Base-by-base conservation (phyloP, 768 basidiomycete genomes). In the Lyophyllum atratum region DNA sequence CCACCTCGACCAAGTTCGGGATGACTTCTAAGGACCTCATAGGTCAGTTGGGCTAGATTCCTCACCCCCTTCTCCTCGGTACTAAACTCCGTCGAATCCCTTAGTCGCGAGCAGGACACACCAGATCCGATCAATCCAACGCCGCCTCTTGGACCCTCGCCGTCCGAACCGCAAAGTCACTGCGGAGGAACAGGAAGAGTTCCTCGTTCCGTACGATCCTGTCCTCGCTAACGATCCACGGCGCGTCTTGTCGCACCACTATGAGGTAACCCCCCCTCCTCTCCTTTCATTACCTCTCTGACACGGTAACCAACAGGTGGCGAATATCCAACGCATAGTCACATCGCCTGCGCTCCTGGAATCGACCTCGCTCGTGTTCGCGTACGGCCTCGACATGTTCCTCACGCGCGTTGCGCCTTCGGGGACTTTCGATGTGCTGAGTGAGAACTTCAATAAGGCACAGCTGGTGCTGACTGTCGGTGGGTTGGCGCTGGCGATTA, bases 381-480 rank as follows among this genome's bases (percentile, higher is more conserved):
- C 87, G 1, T 86, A 87, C 64, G 95, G 96, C 4, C 79, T 95
- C 8, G 96, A 98, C 72, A 78, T 98, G 61, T 98, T 98, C 81
- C 76, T 86, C 25, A 92, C 92, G 11, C 84, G 93, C 15, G 81
- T 92, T 4, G 83, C 91, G 37, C 93, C 95, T 1, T 95, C 93
- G 11, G 86, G 84, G 39, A 93, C 93, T 19, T 98, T 98, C 65
- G 96, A 98, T 67, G 86, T 97, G 24, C 82, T 98, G 8, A 92
- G 84, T 64, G 90, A 95, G 70, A 87, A 79, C 66, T 98, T 98
- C 72, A 98, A 98, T 77, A 97, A 98, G 76, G 79, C 76, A 1
- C 96, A 98, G 71, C 78, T 98, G 22, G 84, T 95, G 60, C 72
- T 94, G 26, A 98, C 94, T 1, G 85, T 96, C 31, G 70, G 75